Base-by-base conservation (phyloP, 1,284 basidiomycete species). In the Vanrija sp. region DNA sequence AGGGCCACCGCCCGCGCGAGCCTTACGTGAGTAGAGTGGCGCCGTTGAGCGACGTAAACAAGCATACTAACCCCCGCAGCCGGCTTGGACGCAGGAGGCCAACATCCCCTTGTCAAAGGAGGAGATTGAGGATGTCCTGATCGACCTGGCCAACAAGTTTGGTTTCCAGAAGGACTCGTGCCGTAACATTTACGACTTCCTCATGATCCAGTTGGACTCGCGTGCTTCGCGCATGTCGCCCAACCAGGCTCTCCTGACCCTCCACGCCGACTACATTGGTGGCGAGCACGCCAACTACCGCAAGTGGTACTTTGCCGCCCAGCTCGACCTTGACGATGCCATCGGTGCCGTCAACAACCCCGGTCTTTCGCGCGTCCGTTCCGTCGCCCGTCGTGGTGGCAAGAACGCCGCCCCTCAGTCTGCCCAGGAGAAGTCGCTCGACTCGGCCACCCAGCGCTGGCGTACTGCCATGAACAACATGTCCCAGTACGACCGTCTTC, bases 251-350 rank as follows among this genome's bases (percentile, higher is more conserved):
- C 82, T 96, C 23, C 80, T 94, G 52, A 98, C 95, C 0, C 82
- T 99, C 7, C 95, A 99, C 72, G 94, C 95, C 57, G 95, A 98
- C 76, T 98, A 98, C 77, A 98, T 99, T 71, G 96, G 96, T 47
- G 95, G 96, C 4, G 89, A 92, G 72, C 86, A 95, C 68, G 89
- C 92, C 51, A 96, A 96, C 79, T 96, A 96, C 78, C 88, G 93
- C 60, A 95, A 94, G 77, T 98, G 96, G 95, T 99, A 99, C 79
- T 99, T 98, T 78, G 96, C 95, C 18, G 94, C 95, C 22, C 95
- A 99, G 76, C 87, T 99, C 59, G 94, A 98, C 74, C 85, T 98
- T 41, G 96, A 99, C 78, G 95, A 98, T 67, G 95, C 94, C 49
- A 88, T 98, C 56, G 96, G 96, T 44, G 84, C 88, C 57, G 83